Evolutionary conservation across 1,139 yeast species (phyloP).

Genomic region (Lodderomyces jiufengensis): DNA sequence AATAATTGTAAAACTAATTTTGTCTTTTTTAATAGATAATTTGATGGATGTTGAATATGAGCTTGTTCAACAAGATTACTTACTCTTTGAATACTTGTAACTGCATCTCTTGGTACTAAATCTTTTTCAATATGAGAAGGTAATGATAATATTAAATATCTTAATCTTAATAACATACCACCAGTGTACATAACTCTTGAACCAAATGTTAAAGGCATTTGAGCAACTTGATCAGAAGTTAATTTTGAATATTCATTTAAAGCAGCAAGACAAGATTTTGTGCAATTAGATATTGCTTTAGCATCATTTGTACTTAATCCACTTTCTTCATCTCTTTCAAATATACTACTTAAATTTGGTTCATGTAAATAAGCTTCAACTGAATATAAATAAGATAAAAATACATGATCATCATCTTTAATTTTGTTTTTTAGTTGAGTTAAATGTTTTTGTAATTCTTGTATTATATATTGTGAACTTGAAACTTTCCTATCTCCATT

Average conservation of each 20-base stretch:
- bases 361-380: slow-evolving; percentile 76
- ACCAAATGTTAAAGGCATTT: slow-evolving; percentile 59
- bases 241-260: slow-evolving; percentile 47
- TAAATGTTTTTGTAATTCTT: slow-evolving; percentile 43
- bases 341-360: slow-evolving; percentile 41
- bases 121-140: slow-evolving; percentile 50
- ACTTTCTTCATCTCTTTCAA: slow-evolving; percentile 10
- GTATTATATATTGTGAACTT: slow-evolving; percentile 30
- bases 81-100: slow-evolving; percentile 41
- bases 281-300: slow-evolving; percentile 46
- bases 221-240: slow-evolving; percentile 42
- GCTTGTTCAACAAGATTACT: slow-evolving; percentile 38
- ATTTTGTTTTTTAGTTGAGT: slow-evolving; percentile 35
- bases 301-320: slow-evolving; percentile 29
- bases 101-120: slow-evolving; percentile 48
- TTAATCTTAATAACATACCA: slow-evolving; percentile 58
- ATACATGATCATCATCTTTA: slow-evolving; percentile 34
- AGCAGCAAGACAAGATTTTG: slow-evolving; percentile 52
- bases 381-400: slow-evolving; percentile 54
- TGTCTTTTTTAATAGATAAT: slow-evolving; percentile 50
- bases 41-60: slow-evolving; percentile 38
- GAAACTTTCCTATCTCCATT: slow-evolving; percentile 21
- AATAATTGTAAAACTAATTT: slow-evolving; percentile 54
- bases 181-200: slow-evolving; percentile 67
- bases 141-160: slow-evolving; percentile 53